Conservation (phyloP, 371 early-diverging fungal genomes). For the Basidiobolus meristosporus region DNA sequence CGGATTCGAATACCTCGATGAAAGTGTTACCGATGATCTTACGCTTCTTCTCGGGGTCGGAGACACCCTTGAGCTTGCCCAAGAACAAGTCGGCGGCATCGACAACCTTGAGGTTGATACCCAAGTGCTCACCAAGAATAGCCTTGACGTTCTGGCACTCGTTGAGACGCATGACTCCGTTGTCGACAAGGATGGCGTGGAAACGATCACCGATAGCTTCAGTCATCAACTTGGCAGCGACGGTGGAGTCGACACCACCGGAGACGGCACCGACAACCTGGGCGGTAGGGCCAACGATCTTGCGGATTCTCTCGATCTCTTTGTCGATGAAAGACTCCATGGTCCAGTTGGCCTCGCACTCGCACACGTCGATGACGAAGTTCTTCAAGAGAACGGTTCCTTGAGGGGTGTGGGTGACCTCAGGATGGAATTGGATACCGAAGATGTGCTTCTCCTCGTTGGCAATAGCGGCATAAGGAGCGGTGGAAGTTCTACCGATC, state of each 20-base stretch:
- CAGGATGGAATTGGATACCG: conserved; percentile 96
- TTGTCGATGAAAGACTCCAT: conserved; percentile 91
- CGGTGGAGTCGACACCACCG: conserved; percentile 92
- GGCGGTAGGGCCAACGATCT: conserved; percentile 75
- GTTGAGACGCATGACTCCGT: conserved; percentile 94
- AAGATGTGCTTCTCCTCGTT: conserved; percentile 58
- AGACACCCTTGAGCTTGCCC: conserved; percentile 67
- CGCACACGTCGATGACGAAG: conserved; percentile 79
- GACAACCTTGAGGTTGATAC: conserved; percentile 85
- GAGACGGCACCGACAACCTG: conserved; percentile 92
- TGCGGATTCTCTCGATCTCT: conserved; percentile 83
- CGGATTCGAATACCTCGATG: conserved; percentile 89
- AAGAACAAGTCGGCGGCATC: conserved; percentile 82
- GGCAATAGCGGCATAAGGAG: conserved; percentile 78
- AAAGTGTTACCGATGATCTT: conserved; percentile 97
- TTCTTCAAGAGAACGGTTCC: conserved; percentile 71
- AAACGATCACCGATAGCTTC: conserved; percentile 94
- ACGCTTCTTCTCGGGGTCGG: conserved; percentile 89
- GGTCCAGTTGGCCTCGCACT: conserved; percentile 74
- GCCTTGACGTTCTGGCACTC: conserved; percentile 73
- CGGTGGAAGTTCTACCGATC: conserved; percentile 69
- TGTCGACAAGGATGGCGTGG: conserved; percentile 94
- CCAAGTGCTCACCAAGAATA: conserved; percentile 68
- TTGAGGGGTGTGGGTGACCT: conserved; percentile 87
- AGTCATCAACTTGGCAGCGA: conserved; percentile 91